Percentiles rank a stretch among this genome's conserved stretches.
These are phyloP conservation scores for Apiospora rasikravindrae DNA, from an alignment of 2,329 filamentous ascomycete genomes.

Conservation along the genomic window DNA sequence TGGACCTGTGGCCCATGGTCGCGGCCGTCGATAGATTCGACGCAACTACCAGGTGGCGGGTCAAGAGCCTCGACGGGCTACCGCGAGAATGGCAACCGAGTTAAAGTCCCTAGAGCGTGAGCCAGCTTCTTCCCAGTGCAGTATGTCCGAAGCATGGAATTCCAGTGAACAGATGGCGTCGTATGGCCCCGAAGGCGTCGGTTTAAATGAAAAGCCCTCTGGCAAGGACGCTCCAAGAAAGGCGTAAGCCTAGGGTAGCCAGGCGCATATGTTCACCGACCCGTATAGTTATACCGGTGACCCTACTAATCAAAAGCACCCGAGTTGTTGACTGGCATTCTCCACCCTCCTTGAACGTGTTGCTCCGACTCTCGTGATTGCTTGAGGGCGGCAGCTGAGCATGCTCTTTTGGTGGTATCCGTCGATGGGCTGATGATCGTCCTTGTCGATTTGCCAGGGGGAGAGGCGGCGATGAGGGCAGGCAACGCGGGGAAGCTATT, in stretches of 20 bases:
- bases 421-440: not conserved
- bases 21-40: not conserved
- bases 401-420: not conserved
- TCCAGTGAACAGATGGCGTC: not conserved
- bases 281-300: not conserved
- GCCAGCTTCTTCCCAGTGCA: not conserved
- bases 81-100: not conserved
- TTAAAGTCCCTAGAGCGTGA: not conserved
- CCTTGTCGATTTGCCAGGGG: not conserved
- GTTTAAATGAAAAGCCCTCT: not conserved
- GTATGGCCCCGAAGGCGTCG: not conserved
- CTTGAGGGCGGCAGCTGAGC: not conserved
- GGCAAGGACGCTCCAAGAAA: not conserved
- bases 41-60: not conserved
- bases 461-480: not conserved
- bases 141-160: not conserved
- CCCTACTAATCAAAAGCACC: not conserved
- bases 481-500: slow-evolving; percentile 8
- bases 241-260: not conserved
- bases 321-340: not conserved
- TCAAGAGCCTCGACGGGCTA: not conserved
- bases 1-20: slow-evolving; percentile 46
- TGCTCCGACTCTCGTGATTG: not conserved
- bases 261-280: not conserved
- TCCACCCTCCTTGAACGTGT: not conserved